A percentile compares a stretch with the other conserved stretches of the same genome.
Evolutionary conservation across 768 basidiomycete species (phyloP).

Genomic region (Trametes meyenii): DNA sequence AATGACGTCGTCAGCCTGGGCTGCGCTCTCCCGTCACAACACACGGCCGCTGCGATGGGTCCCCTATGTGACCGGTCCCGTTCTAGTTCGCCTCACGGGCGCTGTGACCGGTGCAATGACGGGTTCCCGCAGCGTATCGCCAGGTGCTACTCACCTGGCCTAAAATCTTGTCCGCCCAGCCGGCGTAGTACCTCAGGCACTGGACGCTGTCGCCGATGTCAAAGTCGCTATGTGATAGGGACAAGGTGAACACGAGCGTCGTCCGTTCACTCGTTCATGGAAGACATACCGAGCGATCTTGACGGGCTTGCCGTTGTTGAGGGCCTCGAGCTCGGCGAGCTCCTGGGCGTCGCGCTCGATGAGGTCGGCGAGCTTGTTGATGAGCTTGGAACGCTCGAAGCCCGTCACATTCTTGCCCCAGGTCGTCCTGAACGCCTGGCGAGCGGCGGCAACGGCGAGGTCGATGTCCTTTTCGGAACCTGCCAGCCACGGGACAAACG

Average conservation of each 20-base stretch:
- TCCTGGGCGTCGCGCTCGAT: constrained; percentile 84
- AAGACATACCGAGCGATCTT: constrained; percentile 50
- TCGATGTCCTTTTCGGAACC: constrained; percentile 80
- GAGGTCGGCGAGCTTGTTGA: constrained; percentile 87
- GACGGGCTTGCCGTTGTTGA: constrained; percentile 94
- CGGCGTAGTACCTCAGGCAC: constrained; percentile 89
- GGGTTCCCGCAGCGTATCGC: background rate
- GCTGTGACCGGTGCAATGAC: too few species aligned
- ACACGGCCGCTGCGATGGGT: background rate
- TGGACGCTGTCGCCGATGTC: constrained; percentile 80
- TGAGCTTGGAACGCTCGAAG: constrained; percentile 74
- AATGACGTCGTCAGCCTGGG: background rate
- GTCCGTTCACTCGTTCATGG: constrained; percentile 13
- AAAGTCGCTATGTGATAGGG: constrained; percentile 56
- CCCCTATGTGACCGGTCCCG: too few species aligned
- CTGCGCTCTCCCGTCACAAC: background rate
- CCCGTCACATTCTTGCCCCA: constrained; percentile 93
- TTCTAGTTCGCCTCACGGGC: too few species aligned
- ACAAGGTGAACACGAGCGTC: background rate
- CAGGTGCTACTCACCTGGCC: constrained; percentile 63
- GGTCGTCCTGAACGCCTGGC: constrained; percentile 77
- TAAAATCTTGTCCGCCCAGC: constrained; percentile 92
- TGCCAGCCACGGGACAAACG: constrained; percentile 28
- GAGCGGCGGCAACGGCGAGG: constrained; percentile 79
- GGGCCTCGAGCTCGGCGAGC: constrained; percentile 80